A percentile compares a stretch with the other conserved stretches of the same genome.
Conservation (phyloP, 768 basidiomycete genomes). For the Chiua virens region DNA sequence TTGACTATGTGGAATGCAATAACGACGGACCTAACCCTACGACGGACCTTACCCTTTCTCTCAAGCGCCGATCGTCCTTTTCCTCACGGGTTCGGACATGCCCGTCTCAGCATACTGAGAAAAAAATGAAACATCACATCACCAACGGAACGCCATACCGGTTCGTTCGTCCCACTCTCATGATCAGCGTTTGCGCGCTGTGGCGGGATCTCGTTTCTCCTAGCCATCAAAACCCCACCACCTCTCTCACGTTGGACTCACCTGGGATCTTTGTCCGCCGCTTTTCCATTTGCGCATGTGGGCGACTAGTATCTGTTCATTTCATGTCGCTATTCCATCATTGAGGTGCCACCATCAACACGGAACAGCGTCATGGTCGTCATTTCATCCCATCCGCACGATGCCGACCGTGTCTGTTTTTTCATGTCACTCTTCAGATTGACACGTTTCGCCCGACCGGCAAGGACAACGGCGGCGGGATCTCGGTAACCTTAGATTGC, state of each 20-base stretch:
- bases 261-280: neutral
- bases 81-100: too few species aligned
- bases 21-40: too few species aligned
- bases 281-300: constrained; percentile 13
- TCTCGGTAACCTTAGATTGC: constrained; percentile 5
- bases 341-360: constrained; percentile 9
- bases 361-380: constrained; percentile 12
- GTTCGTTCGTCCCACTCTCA: constrained; percentile 5
- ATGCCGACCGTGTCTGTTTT: constrained; percentile 1
- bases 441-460: constrained; percentile 16
- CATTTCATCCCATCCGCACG: too few species aligned
- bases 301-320: neutral
- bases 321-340: neutral
- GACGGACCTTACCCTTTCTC: too few species aligned
- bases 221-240: constrained; percentile 9
- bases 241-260: neutral
- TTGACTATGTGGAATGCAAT: too few species aligned
- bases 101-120: neutral
- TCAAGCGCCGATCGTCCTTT: too few species aligned
- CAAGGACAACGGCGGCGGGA: constrained; percentile 18
- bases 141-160: neutral
- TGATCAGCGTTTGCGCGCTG: constrained; percentile 24
- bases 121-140: too few species aligned
- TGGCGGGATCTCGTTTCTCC: constrained; percentile 11
- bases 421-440: neutral